Evolutionary conservation across 768 basidiomycete species (phyloP).

Genomic region (Leccinum boreale): DNA sequence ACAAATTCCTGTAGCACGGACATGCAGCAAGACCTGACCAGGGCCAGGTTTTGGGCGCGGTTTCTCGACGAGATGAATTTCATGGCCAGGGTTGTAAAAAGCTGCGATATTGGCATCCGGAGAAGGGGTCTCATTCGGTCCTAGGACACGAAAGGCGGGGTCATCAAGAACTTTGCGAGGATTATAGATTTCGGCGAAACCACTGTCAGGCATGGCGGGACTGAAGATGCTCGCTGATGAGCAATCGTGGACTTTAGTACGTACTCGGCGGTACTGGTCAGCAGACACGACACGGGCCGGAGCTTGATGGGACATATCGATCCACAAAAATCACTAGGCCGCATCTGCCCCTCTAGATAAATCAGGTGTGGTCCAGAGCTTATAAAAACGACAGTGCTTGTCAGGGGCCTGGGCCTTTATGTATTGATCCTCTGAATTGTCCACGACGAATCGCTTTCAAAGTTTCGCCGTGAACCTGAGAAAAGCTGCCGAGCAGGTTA

Average conservation of each 20-base stretch:
- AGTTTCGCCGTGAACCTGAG: background rate
- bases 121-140: constrained; percentile 47
- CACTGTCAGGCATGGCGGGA: constrained; percentile 20
- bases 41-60: constrained; percentile 56
- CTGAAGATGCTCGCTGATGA: background rate
- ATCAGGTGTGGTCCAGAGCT: background rate
- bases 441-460: background rate
- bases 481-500: background rate
- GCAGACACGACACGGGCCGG: background rate
- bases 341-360: background rate
- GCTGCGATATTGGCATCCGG: constrained; percentile 54
- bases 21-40: constrained; percentile 64
- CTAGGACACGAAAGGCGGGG: constrained; percentile 52
- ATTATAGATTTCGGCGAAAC: constrained; percentile 44
- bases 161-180: constrained; percentile 56
- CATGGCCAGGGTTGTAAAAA: constrained; percentile 61
- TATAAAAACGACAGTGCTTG: background rate
- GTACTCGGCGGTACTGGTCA: background rate
- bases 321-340: background rate
- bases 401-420: background rate
- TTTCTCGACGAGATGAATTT: constrained; percentile 67
- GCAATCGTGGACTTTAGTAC: background rate
- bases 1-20: constrained; percentile 67
- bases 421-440: too few relatives aligned
- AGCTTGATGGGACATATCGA: background rate